Percentiles rank a stretch among this genome's conserved stretches.
phyloP scores from a whole-genome alignment of 2,329 filamentous ascomycete genomes.

The Calycina herbarum region DNA sequence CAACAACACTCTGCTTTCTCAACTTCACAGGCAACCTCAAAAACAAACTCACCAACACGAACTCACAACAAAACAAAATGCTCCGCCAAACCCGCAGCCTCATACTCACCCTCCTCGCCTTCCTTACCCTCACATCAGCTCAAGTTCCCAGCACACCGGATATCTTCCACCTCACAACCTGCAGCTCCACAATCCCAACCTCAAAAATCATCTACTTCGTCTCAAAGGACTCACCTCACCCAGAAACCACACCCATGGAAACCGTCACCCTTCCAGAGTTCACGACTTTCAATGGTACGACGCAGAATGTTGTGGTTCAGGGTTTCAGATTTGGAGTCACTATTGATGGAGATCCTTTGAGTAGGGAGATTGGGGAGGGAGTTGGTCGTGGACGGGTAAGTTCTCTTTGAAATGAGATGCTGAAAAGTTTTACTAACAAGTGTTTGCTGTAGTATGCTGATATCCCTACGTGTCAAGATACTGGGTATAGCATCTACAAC shows the following conservation, averaged over 20 bases:
- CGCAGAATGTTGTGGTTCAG: background rate
- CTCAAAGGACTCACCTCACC: background rate
- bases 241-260: background rate
- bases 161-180: background rate
- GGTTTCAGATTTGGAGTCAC: background rate
- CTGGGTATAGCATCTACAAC: conserved; percentile 2
- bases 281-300: background rate
- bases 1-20: background rate
- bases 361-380: too few species aligned
- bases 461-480: conserved; percentile 1
- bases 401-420: too few species aligned
- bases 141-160: background rate
- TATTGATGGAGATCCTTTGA: background rate
- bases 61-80: background rate
- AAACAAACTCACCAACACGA: background rate
- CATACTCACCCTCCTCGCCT: background rate
- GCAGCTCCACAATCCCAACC: background rate
- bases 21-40: background rate
- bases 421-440: background rate
- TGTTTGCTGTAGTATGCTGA: background rate
- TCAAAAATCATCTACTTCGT: background rate
- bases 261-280: background rate
- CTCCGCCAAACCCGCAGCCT: background rate
- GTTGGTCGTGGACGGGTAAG: too few species aligned
- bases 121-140: background rate